Conservation (phyloP, 1,139 yeast species). For the Kluyveromyces marxianus region DNA sequence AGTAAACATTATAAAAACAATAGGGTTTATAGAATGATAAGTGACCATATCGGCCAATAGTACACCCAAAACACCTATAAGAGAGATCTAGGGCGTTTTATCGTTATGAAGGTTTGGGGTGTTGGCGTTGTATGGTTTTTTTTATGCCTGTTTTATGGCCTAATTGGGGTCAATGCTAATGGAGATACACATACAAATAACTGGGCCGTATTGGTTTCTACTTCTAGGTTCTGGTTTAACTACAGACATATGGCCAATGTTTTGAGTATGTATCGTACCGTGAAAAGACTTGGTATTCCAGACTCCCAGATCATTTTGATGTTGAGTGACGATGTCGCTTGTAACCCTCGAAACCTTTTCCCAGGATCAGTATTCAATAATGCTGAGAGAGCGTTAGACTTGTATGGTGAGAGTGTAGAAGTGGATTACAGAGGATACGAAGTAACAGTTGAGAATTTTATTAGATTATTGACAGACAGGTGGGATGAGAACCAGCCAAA, state of each 20-base stretch:
- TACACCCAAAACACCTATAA: not conserved
- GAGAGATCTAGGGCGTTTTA: not conserved
- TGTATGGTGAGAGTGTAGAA: slow-evolving; percentile 90
- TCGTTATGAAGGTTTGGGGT: not conserved
- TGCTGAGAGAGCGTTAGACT: slow-evolving; percentile 86
- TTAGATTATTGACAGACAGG: slow-evolving; percentile 81
- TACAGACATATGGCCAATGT: slow-evolving; percentile 97
- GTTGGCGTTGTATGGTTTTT: not conserved
- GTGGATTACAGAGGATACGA: slow-evolving; percentile 97
- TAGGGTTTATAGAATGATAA: too few species aligned
- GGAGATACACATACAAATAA: slow-evolving; percentile 59
- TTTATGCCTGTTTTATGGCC: not conserved
- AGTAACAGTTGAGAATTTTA: slow-evolving; percentile 93
- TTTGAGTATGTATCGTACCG: slow-evolving; percentile 88
- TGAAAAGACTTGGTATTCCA: slow-evolving; percentile 90
- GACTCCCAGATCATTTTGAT: slow-evolving; percentile 94
- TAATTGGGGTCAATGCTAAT: slow-evolving; percentile 3
- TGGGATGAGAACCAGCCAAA: slow-evolving; percentile 95
- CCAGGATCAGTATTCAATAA: slow-evolving; percentile 96
- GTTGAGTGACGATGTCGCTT: slow-evolving; percentile 95
- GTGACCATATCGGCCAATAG: not conserved
- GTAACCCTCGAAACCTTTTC: slow-evolving; percentile 91
- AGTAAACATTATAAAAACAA: too few species aligned
- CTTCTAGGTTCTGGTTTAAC: slow-evolving; percentile 97
- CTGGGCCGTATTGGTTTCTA: slow-evolving; percentile 94